A percentile compares a stretch with the other conserved stretches of the same genome.
Evolutionary conservation across 2,329 filamentous ascomycete species (phyloP).

Genomic region (Arthroderma sp.): DNA sequence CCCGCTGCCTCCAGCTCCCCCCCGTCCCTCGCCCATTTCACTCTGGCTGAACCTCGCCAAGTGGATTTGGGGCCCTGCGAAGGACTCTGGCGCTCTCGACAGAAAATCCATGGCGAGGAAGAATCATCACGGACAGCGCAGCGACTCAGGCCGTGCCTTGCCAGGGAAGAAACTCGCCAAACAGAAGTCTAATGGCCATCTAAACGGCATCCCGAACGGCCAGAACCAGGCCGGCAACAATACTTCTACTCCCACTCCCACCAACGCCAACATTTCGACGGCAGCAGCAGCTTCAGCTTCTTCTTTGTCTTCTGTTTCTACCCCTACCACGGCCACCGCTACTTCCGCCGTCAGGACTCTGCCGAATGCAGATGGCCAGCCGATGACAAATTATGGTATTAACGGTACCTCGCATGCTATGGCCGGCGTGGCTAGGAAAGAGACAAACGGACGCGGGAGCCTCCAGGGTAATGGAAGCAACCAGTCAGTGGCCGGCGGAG

Average conservation of each 20-base stretch:
- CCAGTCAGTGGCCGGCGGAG: slow-evolving; percentile 5
- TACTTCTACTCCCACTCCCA: not conserved
- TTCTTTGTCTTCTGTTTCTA: slow-evolving; percentile 30
- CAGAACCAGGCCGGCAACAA: slow-evolving; percentile 23
- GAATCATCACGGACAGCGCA: slow-evolving; percentile 59
- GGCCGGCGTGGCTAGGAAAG: slow-evolving; percentile 23
- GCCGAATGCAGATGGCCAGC: slow-evolving; percentile 11
- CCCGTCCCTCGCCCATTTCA: slow-evolving; percentile 34
- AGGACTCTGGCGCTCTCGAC: slow-evolving; percentile 37
- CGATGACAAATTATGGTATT: slow-evolving; percentile 17
- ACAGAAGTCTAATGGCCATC: slow-evolving; percentile 45
- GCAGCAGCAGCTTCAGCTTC: slow-evolving; percentile 15
- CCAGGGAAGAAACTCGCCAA: slow-evolving; percentile 57
- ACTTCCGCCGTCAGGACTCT: slow-evolving; percentile 13
- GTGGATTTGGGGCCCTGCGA: slow-evolving; percentile 36
- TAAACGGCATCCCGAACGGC: slow-evolving; percentile 41
- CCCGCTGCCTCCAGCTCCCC: not conserved
- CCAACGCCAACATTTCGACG: slow-evolving; percentile 19
- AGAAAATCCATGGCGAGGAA: slow-evolving; percentile 38
- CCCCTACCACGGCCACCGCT: too few species aligned
- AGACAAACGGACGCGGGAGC: slow-evolving; percentile 13
- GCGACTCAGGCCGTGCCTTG: slow-evolving; percentile 79
- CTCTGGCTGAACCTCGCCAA: slow-evolving; percentile 35
- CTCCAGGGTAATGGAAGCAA: slow-evolving; percentile 12
- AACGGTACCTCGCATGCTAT: slow-evolving; percentile 21